Conservation (phyloP, 768 basidiomycete genomes). For the Paxillus rubicundulus region DNA sequence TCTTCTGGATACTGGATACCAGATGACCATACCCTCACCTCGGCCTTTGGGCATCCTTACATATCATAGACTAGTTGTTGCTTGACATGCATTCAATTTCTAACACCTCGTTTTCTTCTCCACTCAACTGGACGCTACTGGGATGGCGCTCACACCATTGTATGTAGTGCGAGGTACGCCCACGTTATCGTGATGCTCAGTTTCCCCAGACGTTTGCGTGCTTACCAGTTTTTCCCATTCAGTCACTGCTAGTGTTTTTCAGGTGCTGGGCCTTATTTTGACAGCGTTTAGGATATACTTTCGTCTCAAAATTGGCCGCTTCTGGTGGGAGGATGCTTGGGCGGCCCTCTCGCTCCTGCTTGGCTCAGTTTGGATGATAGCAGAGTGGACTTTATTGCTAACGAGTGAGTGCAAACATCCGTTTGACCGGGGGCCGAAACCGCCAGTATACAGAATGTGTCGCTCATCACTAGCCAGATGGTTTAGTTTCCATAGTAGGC, state of each 20-base stretch:
- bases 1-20: background rate
- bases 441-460: background rate
- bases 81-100: background rate
- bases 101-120: background rate
- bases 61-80: background rate
- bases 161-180: slow-evolving; percentile 8
- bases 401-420: slow-evolving; percentile 5
- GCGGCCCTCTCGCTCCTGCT: slow-evolving; percentile 10
- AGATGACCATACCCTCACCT: background rate
- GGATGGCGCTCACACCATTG: background rate
- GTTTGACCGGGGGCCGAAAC: background rate
- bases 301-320: slow-evolving; percentile 14
- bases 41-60: too few species aligned
- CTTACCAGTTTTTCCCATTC: background rate
- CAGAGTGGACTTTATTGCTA: slow-evolving; percentile 9
- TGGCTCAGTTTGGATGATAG: slow-evolving; percentile 10
- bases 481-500: slow-evolving; percentile 4
- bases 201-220: background rate
- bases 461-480: slow-evolving; percentile 4
- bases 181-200: background rate
- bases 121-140: background rate
- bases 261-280: slow-evolving; percentile 12
- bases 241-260: slow-evolving; percentile 12
- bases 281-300: slow-evolving; percentile 20
- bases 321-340: slow-evolving; percentile 23